Evolutionary conservation across 2,329 filamentous ascomycete genomes (phyloP).

Genomic region (Xylaria sp.): DNA sequence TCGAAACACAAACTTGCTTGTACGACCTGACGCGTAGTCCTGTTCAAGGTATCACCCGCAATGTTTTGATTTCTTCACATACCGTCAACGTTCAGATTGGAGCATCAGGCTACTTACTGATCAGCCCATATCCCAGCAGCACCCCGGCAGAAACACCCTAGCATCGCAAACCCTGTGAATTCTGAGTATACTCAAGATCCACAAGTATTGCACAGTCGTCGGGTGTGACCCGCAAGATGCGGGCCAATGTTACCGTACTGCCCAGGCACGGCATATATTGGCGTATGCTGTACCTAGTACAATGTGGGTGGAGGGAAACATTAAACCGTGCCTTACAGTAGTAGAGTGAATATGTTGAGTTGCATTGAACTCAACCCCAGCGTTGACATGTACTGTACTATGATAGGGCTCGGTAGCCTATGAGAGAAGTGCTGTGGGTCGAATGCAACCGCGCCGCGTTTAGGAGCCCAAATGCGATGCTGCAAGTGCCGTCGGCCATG

Average conservation of each 20-base stretch:
- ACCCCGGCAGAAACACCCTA: neutral
- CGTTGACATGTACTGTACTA: neutral
- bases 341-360: slow-evolving; percentile 8
- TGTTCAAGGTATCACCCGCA: neutral
- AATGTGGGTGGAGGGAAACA: slow-evolving; percentile 17
- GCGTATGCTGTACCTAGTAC: slow-evolving; percentile 10
- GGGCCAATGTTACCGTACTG: slow-evolving; percentile 19
- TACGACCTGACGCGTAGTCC: slow-evolving; percentile 1
- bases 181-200: slow-evolving; percentile 8
- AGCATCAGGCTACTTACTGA: slow-evolving; percentile 4
- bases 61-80: neutral
- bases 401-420: neutral
- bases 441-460: slow-evolving; percentile 25
- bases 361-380: slow-evolving; percentile 19
- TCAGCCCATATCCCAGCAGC: slow-evolving; percentile 3
- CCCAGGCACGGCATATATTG: slow-evolving; percentile 3
- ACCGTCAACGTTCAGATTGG: neutral
- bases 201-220: slow-evolving; percentile 16
- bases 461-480: slow-evolving; percentile 21
- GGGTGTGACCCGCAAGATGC: slow-evolving; percentile 29
- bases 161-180: neutral
- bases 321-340: slow-evolving; percentile 11
- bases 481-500: slow-evolving; percentile 20
- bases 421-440: slow-evolving; percentile 16
- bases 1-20: slow-evolving; percentile 13